A percentile compares a stretch with the other conserved stretches of the same genome.
Evolutionary conservation across 2,329 filamentous ascomycete species (phyloP).

Genomic region (Botrytis fragariae): DNA sequence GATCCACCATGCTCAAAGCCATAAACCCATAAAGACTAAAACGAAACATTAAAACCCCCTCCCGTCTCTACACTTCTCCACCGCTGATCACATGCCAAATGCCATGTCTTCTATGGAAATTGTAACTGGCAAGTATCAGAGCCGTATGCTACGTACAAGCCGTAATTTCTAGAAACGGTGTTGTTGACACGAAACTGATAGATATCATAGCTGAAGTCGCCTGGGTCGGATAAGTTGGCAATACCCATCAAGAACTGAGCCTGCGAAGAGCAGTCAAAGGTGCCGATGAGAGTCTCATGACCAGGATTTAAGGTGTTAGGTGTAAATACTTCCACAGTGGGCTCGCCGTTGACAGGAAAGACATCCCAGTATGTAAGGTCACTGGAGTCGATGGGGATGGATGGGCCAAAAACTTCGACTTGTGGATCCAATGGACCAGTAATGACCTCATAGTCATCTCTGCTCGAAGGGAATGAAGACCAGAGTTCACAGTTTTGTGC

Average conservation of each 20-base stretch:
- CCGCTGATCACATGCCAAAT: not conserved
- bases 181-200: not conserved
- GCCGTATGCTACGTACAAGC: not conserved
- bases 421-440: not conserved
- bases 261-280: not conserved
- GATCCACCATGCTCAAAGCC: not conserved
- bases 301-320: not conserved
- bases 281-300: not conserved
- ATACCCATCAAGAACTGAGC: not conserved
- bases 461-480: not conserved
- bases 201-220: not conserved
- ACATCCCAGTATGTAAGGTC: slow-evolving; percentile 5
- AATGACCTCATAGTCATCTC: not conserved
- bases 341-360: not conserved
- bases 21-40: not conserved
- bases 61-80: too few species aligned
- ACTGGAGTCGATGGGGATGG: not conserved
- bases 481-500: not conserved
- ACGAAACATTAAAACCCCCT: not conserved
- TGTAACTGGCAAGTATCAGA: not conserved
- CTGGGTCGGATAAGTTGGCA: not conserved
- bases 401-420: not conserved
- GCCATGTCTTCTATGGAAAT: not conserved
- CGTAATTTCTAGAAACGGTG: not conserved
- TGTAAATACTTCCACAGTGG: not conserved